These are phyloP conservation scores for Zygosaccharomyces gambellarensis DNA, from an alignment of 805 yeast genomes.

Conservation along the genomic window DNA sequence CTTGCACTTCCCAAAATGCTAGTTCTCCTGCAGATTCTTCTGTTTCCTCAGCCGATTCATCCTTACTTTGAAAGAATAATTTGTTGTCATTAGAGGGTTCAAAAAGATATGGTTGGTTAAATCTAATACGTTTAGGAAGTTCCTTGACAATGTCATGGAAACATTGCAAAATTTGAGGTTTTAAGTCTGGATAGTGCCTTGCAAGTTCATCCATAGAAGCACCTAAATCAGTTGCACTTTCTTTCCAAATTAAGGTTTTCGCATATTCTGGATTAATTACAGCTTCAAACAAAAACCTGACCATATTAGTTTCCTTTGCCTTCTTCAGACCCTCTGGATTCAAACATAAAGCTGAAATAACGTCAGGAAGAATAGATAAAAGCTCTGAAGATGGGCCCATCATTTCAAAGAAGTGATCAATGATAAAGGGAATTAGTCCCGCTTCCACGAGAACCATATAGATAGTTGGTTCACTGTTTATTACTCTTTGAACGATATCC, in stretches of 20 bases:
- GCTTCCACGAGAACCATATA: slow-evolving; percentile 76
- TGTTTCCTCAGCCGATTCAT: slow-evolving; percentile 40
- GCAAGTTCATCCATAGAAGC: slow-evolving; percentile 71
- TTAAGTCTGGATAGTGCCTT: slow-evolving; percentile 74
- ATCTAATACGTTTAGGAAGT: slow-evolving; percentile 39
- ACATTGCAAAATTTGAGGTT: slow-evolving; percentile 51
- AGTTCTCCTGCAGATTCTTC: slow-evolving; percentile 42
- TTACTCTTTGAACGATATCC: slow-evolving; percentile 60
- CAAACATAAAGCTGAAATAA: slow-evolving; percentile 77
- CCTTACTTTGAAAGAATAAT: slow-evolving; percentile 38
- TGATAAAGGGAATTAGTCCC: slow-evolving; percentile 58
- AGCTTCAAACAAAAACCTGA: slow-evolving; percentile 45
- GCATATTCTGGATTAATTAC: slow-evolving; percentile 49
- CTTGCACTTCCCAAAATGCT: slow-evolving; percentile 49
- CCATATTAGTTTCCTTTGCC: slow-evolving; percentile 41
- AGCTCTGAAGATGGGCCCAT: slow-evolving; percentile 57
- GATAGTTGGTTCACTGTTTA: slow-evolving; percentile 90
- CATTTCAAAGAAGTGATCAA: slow-evolving; percentile 52
- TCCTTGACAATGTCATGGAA: slow-evolving; percentile 42
- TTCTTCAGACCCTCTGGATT: slow-evolving; percentile 65
- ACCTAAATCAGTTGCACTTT: slow-evolving; percentile 55
- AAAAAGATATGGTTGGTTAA: slow-evolving; percentile 44
- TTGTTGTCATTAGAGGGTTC: slow-evolving; percentile 34
- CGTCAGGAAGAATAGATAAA: slow-evolving; percentile 60
- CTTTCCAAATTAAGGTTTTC: slow-evolving; percentile 49